phyloP scores from a whole-genome alignment of 2,329 filamentous ascomycete species.

The Xylaria sp. region DNA sequence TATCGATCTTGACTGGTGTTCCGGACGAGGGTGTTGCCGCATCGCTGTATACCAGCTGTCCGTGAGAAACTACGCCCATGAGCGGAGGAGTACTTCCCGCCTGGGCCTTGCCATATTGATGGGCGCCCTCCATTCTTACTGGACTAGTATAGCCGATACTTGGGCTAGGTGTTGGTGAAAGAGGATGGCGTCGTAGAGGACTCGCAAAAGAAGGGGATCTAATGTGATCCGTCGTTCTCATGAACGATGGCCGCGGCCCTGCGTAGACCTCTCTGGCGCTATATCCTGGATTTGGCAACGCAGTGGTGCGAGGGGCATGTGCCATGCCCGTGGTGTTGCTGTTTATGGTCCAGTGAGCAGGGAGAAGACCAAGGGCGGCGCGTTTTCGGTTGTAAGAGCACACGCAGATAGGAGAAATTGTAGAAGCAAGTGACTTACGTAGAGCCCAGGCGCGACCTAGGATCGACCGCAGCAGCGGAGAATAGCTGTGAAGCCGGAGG shows the following conservation, averaged over 20 bases:
- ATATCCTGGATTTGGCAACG: conserved; percentile 64
- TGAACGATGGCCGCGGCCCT: conserved; percentile 61
- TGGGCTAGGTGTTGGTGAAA: conserved; percentile 64
- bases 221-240: conserved; percentile 61
- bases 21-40: conserved; percentile 42
- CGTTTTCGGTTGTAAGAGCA: conserved; percentile 13
- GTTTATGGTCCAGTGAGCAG: conserved; percentile 56
- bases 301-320: conserved; percentile 65
- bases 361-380: conserved; percentile 25
- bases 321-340: conserved; percentile 66
- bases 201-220: conserved; percentile 64
- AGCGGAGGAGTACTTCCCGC: conserved; percentile 64
- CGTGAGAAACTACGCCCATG: conserved; percentile 61
- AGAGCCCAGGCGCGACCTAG: conserved; percentile 65
- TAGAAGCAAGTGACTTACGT: conserved; percentile 59
- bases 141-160: conserved; percentile 57
- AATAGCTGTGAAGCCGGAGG: conserved; percentile 51
- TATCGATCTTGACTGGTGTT: conserved; percentile 73
- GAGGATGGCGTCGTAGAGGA: conserved; percentile 61
- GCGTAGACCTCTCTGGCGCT: conserved; percentile 66
- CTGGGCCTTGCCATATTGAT: conserved; percentile 56
- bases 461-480: conserved; percentile 58
- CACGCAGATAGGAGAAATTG: conserved; percentile 16
- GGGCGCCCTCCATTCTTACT: conserved; percentile 62
- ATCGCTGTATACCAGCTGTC: conserved; percentile 71